Percentiles rank a stretch among this genome's conserved stretches.
Conservation (phyloP, 1,139 yeast genomes). For the Pichia sp. region DNA sequence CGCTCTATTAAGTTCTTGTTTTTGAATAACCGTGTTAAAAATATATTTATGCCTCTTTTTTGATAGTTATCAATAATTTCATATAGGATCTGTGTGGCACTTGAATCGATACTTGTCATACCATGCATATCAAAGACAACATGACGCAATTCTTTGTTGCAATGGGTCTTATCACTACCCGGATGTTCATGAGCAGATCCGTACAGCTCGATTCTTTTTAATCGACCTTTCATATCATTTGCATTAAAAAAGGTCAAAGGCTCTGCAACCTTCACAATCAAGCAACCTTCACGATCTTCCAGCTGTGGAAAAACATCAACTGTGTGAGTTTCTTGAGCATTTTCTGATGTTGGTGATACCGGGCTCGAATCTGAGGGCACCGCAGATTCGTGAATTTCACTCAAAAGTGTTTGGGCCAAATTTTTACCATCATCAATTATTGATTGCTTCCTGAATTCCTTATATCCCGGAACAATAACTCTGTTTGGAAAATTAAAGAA, state of each 20-base stretch:
- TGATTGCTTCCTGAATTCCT: conserved; percentile 25
- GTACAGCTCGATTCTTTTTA: conserved; percentile 71
- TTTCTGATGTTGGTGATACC: background rate
- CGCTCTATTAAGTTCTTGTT: conserved; percentile 14
- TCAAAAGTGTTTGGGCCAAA: background rate
- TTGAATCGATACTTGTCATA: conserved; percentile 80
- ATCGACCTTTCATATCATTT: conserved; percentile 67
- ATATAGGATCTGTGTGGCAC: conserved; percentile 70
- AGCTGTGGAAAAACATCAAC: conserved; percentile 24
- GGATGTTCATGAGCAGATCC: conserved; percentile 86
- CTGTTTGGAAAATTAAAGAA: conserved; percentile 10
- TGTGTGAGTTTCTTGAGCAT: background rate
- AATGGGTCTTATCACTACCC: conserved; percentile 31
- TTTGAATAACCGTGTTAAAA: conserved; percentile 54
- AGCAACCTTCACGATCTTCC: conserved; percentile 78
- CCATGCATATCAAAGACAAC: conserved; percentile 81
- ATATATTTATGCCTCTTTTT: conserved; percentile 49
- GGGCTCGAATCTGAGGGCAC: background rate
- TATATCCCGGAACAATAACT: conserved; percentile 20
- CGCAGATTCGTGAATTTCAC: background rate
- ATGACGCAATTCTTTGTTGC: conserved; percentile 28
- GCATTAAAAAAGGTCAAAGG: conserved; percentile 90
- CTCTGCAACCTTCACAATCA: conserved; percentile 84
- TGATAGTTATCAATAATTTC: conserved; percentile 52
- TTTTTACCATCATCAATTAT: conserved; percentile 1